phyloP scores from a whole-genome alignment of 768 basidiomycete genomes.

The Mycena maculata region DNA sequence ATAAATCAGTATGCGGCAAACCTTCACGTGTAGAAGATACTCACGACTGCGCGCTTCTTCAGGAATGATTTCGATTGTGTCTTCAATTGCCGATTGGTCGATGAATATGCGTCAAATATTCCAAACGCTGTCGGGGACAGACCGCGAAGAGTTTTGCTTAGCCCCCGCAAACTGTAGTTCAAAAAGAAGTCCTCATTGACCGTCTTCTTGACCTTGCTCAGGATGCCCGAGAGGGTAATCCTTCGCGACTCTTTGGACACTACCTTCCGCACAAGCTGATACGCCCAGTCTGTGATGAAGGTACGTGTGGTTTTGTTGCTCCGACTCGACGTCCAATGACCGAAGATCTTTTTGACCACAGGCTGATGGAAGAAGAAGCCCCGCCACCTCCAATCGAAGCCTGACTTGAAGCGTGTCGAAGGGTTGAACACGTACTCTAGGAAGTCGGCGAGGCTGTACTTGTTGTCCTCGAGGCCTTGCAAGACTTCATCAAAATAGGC shows the following conservation, averaged over 20 bases:
- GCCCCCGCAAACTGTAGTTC: neutral
- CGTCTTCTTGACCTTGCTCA: slow-evolving; percentile 8
- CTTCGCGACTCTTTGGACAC: neutral
- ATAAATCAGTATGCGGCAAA: too few species aligned
- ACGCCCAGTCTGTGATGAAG: neutral
- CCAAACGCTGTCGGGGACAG: neutral
- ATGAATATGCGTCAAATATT: neutral
- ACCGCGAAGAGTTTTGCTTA: neutral
- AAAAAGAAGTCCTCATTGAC: slow-evolving; percentile 18
- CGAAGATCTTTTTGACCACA: neutral
- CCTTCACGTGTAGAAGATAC: neutral
- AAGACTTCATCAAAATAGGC: neutral
- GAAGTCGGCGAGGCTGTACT: neutral
- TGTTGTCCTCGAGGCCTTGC: neutral
- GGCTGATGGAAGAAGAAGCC: slow-evolving; percentile 4
- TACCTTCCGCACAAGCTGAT: neutral
- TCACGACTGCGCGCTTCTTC: slow-evolving; percentile 1
- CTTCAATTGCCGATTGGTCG: neutral
- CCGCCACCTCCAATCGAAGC: slow-evolving; percentile 26
- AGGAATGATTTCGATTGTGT: neutral
- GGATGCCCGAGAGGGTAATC: neutral
- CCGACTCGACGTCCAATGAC: neutral
- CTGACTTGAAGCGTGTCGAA: neutral
- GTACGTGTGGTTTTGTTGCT: neutral
- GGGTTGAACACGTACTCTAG: neutral